Evolutionary conservation across 2,329 filamentous ascomycete species (phyloP).

Genomic region (Xylaria sp.): DNA sequence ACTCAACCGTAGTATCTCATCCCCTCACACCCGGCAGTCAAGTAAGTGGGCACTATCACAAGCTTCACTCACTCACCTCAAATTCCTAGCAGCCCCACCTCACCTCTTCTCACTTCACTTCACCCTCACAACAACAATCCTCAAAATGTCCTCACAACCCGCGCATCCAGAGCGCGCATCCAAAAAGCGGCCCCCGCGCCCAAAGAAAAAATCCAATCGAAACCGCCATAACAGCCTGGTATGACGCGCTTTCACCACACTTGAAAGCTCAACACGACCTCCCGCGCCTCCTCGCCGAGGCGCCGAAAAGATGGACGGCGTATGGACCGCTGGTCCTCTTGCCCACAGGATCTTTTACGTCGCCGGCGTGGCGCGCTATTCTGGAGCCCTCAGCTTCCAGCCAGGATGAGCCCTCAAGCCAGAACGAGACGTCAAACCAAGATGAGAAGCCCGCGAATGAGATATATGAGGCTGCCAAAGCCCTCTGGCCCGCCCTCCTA

Average conservation of each 20-base stretch:
- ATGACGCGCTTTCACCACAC: slow-evolving; percentile 5
- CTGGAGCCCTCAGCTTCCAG: slow-evolving; percentile 22
- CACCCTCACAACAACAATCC: slow-evolving; percentile 3
- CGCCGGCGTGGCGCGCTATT: slow-evolving; percentile 36
- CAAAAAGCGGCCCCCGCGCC: slow-evolving; percentile 8
- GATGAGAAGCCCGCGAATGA: slow-evolving; percentile 16
- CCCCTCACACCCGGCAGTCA: no score
- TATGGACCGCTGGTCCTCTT: slow-evolving; percentile 59
- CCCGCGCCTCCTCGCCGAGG: slow-evolving; percentile 33
- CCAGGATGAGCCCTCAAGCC: neutral
- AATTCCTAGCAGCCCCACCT: no score
- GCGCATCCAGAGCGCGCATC: neutral
- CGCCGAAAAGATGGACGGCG: slow-evolving; percentile 54
- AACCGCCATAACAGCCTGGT: slow-evolving; percentile 13
- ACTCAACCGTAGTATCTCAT: no score
- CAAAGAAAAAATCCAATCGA: slow-evolving; percentile 18
- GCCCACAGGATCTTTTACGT: slow-evolving; percentile 52
- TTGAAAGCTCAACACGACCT: slow-evolving; percentile 19
- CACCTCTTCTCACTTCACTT: neutral
- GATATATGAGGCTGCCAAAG: slow-evolving; percentile 1
- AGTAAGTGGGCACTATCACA: no score
- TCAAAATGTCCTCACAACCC: neutral
- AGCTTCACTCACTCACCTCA: no score
- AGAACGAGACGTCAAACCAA: neutral
- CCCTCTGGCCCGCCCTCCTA: slow-evolving; percentile 48